Base-by-base conservation (phyloP, 169 alveolate species). In the Cryptosporidium canis region DNA sequence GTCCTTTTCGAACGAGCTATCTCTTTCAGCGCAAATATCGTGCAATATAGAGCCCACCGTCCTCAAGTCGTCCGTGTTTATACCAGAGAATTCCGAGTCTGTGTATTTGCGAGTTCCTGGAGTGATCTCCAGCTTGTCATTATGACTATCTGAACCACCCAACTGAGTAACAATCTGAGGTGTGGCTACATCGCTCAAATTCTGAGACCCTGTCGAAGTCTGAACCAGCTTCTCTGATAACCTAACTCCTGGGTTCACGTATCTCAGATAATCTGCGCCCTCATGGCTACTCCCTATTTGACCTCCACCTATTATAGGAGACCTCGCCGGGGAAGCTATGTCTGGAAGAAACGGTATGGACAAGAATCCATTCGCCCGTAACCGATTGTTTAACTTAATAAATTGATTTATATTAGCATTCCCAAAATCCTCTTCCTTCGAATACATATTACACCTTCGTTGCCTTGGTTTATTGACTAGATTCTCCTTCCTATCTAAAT, bases 291-390 rank as follows among this genome's bases (percentile, higher is more conserved):
- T 33, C n/a, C 37, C 72, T 0, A 27, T 21, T 27, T 70, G 45
- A 37, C 53, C 43, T 35, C 67, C 27, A 3, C 33, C 21, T 5
- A 33, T 31, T 51, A 77, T 29, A 27, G 44, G 18, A 53, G 87
- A 77, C 27, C 87, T 45, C 3, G 71, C 70, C n/a, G 87, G 87
- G 8, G 87, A 77, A 16, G 61, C 29, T 58, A 77, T 29, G 27
- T 77, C 87, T 11, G 87, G 87, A 16, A 77, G 55, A 58, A 77
- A 77, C 1, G 87, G 87, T 58, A 77, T 77, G 14, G 87, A 58
- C 24, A 61, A 58, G 33, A 77, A 77, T 1, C 87, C 87, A 58
- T 77, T 77, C 31, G 87, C 72, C 44, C 72, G 55, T 9, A 77
- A 44, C 3, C 87, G 56, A 41, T 77, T 77, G 44, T 77, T 77